phyloP scores from a whole-genome alignment of 2,329 filamentous ascomycete genomes.

The Cladosporium sp. region DNA sequence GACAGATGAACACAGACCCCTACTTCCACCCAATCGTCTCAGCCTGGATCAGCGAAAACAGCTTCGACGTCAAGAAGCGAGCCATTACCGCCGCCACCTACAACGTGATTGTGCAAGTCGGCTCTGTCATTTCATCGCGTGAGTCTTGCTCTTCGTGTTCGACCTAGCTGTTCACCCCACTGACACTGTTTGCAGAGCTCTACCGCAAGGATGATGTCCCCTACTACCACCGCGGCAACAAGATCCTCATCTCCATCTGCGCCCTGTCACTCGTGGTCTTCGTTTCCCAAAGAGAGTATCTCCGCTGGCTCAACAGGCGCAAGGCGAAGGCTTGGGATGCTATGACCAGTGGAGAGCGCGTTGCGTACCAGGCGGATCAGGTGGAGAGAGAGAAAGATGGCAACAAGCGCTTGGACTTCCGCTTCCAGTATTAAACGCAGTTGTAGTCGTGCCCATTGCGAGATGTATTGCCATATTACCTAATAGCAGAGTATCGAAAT shows the following conservation, averaged over 20 bases:
- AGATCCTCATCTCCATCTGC: constrained; percentile 53
- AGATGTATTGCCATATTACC: background rate
- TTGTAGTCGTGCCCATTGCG: background rate
- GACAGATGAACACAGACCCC: constrained; percentile 41
- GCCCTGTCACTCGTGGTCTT: constrained; percentile 48
- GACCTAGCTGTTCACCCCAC: too few species aligned
- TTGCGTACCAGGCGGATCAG: constrained; percentile 48
- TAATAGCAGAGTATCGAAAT: background rate
- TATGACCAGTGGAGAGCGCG: constrained; percentile 52
- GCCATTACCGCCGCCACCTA: constrained; percentile 43
- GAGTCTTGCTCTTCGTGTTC: background rate
- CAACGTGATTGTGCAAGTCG: constrained; percentile 30
- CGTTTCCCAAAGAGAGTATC: constrained; percentile 52
- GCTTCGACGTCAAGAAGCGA: constrained; percentile 61
- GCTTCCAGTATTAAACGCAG: constrained; percentile 35
- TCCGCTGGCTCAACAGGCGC: constrained; percentile 36
- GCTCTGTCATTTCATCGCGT: constrained; percentile 16
- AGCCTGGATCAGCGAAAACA: constrained; percentile 62
- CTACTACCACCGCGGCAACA: constrained; percentile 53
- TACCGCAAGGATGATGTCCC: constrained; percentile 28
- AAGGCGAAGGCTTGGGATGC: constrained; percentile 50
- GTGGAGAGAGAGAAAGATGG: constrained; percentile 32
- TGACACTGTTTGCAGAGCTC: constrained; percentile 31
- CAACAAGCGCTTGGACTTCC: constrained; percentile 43
- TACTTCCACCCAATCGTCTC: constrained; percentile 60